Evolutionary conservation across 106 monocot species (phyloP), one percentile per base, ranked within the genome.

Genomic region (Posidonia australis): DNA sequence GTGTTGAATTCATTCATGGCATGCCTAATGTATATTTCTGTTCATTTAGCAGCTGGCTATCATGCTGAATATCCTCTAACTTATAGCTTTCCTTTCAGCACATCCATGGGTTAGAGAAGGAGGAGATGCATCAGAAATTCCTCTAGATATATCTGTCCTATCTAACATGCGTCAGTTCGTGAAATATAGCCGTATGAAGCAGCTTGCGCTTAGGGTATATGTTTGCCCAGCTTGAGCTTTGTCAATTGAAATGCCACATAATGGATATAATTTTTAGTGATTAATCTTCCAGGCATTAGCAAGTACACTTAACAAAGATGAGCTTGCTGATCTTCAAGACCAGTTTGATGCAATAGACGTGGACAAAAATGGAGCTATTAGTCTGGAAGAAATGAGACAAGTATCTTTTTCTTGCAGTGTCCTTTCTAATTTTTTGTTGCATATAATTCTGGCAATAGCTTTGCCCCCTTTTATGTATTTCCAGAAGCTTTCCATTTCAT

Each of bases 41-140:
- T 27, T 51, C 13, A 5, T 66, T 51, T 29, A 27, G 3, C 30
- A 11, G 58, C 58, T 30, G 28, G 16, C n/a, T 7, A 58, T 13
- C 43, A 44, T 21, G 27, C 0, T 10, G 13, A 64, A 53, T 66
- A 11, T 20, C 18, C 1, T 66, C 13, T 62, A 47, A 31, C 20
- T 29, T 52, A 25, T 12, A 49, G 22, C 36, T 27, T 47, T 47
- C 10, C 11, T 75, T 75, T 73, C 83, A 93, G 93, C 93, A 62
- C 93, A 93, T 47, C 89, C 79, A 70, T 93, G 93, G 93, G 93
- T 89, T 24, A 93, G 79, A 77, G 93, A 93, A 84, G 86, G 86
- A 7, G 93, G 93, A 51, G 66, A 68, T 67, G 93, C 93, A 53
- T 77, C 77, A 24, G 93, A 93, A 52, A 93, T 93, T 17, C 89